Percentiles rank a stretch among this genome's conserved stretches.
Evolutionary conservation across 2,329 filamentous ascomycete species (phyloP).

Genomic region (Hymenoscyphus linearis): DNA sequence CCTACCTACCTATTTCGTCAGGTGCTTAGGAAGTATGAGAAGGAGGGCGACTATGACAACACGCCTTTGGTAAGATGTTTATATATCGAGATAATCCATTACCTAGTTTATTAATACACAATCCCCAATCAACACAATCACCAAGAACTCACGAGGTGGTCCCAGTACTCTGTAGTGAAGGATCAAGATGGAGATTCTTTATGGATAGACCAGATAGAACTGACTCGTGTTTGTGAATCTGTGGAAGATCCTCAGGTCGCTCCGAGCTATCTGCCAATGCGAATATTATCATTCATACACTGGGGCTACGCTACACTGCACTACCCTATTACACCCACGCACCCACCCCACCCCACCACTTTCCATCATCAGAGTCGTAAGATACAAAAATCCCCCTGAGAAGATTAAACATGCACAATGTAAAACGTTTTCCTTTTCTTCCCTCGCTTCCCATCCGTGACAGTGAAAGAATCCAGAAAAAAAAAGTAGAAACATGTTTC

Average conservation of each 20-base stretch:
- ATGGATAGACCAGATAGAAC: too few species aligned
- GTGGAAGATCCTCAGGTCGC: background rate
- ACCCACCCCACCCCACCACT: background rate
- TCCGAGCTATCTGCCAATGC: background rate
- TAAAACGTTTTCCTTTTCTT: background rate
- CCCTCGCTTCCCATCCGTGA: background rate
- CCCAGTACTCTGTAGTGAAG: too few species aligned
- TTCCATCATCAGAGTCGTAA: background rate
- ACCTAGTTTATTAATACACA: too few species aligned
- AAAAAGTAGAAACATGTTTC: background rate
- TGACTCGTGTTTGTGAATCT: too few species aligned
- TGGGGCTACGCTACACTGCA: background rate
- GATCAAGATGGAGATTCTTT: too few species aligned
- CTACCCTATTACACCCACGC: background rate
- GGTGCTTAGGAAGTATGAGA: too few species aligned
- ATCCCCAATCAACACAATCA: too few species aligned
- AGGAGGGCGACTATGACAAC: too few species aligned
- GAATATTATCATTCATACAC: background rate
- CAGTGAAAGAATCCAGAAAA: background rate
- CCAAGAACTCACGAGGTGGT: too few species aligned
- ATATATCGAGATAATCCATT: too few species aligned
- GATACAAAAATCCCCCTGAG: background rate
- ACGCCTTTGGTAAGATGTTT: too few species aligned
- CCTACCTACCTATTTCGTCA: too few species aligned
- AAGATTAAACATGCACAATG: background rate